A percentile compares a stretch with the other conserved stretches of the same genome.
These are phyloP conservation scores for Salvia miltiorrhiza DNA, from an alignment of 257 asterid species.

Conservation along the genomic window DNA sequence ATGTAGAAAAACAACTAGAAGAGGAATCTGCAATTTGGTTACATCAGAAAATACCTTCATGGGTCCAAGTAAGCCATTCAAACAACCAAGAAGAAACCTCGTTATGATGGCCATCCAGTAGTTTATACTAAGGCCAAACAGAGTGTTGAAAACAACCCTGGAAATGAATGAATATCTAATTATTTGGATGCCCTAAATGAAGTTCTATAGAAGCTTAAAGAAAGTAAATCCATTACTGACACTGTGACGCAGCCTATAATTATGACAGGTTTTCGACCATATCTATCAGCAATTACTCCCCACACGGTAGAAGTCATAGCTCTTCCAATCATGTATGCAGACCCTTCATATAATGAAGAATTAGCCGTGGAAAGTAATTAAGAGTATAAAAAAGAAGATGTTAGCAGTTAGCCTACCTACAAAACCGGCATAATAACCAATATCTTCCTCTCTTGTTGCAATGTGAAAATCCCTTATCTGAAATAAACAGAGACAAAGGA, in stretches of 20 bases:
- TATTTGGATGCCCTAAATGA: neutral
- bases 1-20: neutral
- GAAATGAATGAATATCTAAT: conserved; percentile 9
- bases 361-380: neutral
- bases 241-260: conserved; percentile 54
- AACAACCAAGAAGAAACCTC: conserved; percentile 76
- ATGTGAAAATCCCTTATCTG: conserved; percentile 70
- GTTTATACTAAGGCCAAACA: conserved; percentile 72
- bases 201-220: neutral
- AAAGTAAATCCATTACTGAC: conserved; percentile 34
- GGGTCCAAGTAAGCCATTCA: conserved; percentile 77
- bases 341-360: conserved; percentile 39
- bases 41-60: conserved; percentile 44
- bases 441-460: conserved; percentile 72
- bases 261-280: conserved; percentile 73
- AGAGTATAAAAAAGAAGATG: neutral
- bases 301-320: conserved; percentile 63
- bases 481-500: conserved; percentile 4
- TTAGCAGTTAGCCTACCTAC: conserved; percentile 41
- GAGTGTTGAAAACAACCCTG: conserved; percentile 78
- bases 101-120: conserved; percentile 74
- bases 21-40: neutral
- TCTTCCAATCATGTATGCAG: conserved; percentile 75
- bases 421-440: conserved; percentile 73
- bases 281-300: conserved; percentile 66